phyloP scores from a whole-genome alignment of 2,329 filamentous ascomycete species.

The Cladosporium sp. region DNA sequence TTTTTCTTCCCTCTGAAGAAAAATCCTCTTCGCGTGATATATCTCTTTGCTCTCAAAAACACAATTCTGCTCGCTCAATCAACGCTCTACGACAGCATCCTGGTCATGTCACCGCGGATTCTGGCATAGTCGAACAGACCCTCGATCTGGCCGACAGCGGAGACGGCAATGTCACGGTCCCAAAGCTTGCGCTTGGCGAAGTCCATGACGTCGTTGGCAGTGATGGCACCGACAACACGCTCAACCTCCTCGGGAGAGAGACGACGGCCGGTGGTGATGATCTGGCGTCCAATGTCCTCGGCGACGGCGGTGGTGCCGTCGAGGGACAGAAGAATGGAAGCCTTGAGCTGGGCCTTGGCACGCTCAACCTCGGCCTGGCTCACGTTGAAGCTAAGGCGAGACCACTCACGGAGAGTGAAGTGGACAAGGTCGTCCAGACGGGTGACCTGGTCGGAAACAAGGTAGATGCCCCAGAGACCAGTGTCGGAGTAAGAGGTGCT shows the following conservation, averaged over 20 bases:
- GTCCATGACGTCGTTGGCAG: slow-evolving; percentile 94
- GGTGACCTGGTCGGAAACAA: slow-evolving; percentile 86
- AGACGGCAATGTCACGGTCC: slow-evolving; percentile 95
- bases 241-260: slow-evolving; percentile 93
- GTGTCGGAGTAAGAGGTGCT: slow-evolving; percentile 99
- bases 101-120: slow-evolving; percentile 81
- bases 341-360: slow-evolving; percentile 98
- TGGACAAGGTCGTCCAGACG: slow-evolving; percentile 93
- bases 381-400: slow-evolving; percentile 86
- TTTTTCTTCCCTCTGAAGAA: background rate
- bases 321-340: slow-evolving; percentile 92
- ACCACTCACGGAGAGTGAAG: slow-evolving; percentile 98
- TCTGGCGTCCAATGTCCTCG: slow-evolving; percentile 97
- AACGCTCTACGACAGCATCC: slow-evolving; percentile 57
- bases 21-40: slow-evolving; percentile 5
- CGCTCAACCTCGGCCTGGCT: slow-evolving; percentile 90
- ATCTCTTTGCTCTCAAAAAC: slow-evolving; percentile 8
- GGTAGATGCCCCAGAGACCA: slow-evolving; percentile 99
- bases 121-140: slow-evolving; percentile 74
- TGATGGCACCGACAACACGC: slow-evolving; percentile 82
- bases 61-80: slow-evolving; percentile 6
- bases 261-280: slow-evolving; percentile 93
- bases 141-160: slow-evolving; percentile 90
- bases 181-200: slow-evolving; percentile 94
- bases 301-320: slow-evolving; percentile 96